A percentile compares a stretch with the other conserved stretches of the same genome.
These are phyloP conservation scores for Ramalina intermedia DNA, from an alignment of 495 filamentous ascomycete genomes.

Conservation along the genomic window DNA sequence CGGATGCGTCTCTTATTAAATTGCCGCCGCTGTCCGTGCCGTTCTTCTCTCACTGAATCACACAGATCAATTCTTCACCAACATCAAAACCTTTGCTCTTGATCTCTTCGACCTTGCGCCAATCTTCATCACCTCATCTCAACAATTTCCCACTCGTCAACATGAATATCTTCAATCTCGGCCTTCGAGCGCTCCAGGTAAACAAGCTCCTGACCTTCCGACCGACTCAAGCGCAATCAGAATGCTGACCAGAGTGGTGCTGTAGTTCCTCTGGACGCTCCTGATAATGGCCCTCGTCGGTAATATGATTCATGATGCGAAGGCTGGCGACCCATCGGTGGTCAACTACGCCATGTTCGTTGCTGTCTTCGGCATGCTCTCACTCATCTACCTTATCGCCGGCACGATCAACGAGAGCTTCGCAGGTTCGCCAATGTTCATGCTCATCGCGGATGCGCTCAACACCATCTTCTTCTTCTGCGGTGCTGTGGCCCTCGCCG, in stretches of 20 bases:
- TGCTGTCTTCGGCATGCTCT: conserved; percentile 48
- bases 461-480: conserved; percentile 54
- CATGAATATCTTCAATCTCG: conserved; percentile 5
- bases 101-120: background rate
- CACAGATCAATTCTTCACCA: background rate
- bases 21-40: background rate
- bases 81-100: no score
- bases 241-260: conserved; percentile 2
- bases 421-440: conserved; percentile 37
- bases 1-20: background rate
- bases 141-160: background rate
- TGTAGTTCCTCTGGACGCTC: conserved; percentile 50
- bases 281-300: conserved; percentile 52
- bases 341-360: conserved; percentile 57
- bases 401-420: conserved; percentile 35
- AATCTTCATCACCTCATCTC: background rate
- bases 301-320: conserved; percentile 48
- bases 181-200: conserved; percentile 14
- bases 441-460: conserved; percentile 41
- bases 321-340: conserved; percentile 38
- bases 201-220: background rate
- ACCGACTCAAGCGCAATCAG: background rate
- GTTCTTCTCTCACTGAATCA: background rate
- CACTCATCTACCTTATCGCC: conserved; percentile 46
- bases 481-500: conserved; percentile 49